Conservation (phyloP, 106 monocot species). For the Ottelia alismoides region DNA sequence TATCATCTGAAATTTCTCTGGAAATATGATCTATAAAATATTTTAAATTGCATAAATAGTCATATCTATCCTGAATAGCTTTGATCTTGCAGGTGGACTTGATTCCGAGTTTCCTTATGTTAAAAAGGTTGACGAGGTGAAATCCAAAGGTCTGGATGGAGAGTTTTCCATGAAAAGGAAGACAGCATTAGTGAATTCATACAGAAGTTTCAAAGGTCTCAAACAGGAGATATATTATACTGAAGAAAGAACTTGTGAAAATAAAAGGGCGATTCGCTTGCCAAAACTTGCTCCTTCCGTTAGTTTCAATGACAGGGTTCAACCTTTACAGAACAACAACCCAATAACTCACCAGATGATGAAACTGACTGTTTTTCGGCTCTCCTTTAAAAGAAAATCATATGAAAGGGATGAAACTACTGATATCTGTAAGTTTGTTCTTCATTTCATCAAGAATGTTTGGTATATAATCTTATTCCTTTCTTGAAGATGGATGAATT, state of each 20-base stretch:
- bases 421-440: constrained; percentile 51
- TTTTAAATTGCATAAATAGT: neutral
- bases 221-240: constrained; percentile 9
- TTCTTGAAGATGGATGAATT: too few species aligned
- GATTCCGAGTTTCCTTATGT: constrained; percentile 11
- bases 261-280: constrained; percentile 24
- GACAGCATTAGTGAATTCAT: constrained; percentile 18
- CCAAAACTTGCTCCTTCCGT: constrained; percentile 34
- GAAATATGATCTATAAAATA: neutral
- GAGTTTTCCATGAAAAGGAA: constrained; percentile 21
- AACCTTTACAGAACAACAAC: constrained; percentile 15
- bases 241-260: constrained; percentile 34
- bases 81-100: neutral
- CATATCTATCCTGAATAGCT: neutral
- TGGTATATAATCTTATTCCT: too few species aligned
- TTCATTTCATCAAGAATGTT: too few species aligned
- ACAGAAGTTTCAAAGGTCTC: constrained; percentile 24
- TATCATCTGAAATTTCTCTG: neutral
- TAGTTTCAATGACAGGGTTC: constrained; percentile 74
- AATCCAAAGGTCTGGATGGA: constrained; percentile 9
- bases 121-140: constrained; percentile 23
- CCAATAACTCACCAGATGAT: constrained; percentile 25
- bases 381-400: constrained; percentile 60
- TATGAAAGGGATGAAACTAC: constrained; percentile 64
- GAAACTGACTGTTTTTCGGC: constrained; percentile 36